Base-by-base conservation (phyloP, 2,329 filamentous ascomycete species). In the Bipolaris oryzae region DNA sequence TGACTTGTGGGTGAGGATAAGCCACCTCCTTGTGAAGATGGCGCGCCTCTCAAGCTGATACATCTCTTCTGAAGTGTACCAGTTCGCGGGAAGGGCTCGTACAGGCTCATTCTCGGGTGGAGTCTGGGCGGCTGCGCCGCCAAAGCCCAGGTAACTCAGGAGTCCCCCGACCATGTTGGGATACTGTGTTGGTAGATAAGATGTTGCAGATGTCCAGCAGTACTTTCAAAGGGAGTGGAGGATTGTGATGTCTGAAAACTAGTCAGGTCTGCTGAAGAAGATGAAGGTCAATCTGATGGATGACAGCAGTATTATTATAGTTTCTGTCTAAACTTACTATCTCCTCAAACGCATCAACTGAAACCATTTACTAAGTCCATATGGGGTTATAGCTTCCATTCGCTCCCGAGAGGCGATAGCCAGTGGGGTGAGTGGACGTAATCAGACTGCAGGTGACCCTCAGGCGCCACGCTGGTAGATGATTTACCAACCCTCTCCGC, bases 11-110 rank as follows among this genome's bases (percentile, higher is more conserved):
- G 84, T 85, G 23, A 81, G 80, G 41, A 85, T 79, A 34, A 83
- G 78, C 84, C 83, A 85, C 64, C 81, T 81, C 62, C 79, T 78
- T 37, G 84, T 86, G 66, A 83, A 82, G 25, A 84, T 77, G 0
- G 80, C 79, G 31, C 82, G 77, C 49, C 76, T 74, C 64, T 84
- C 81, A 4, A 84, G 72, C 33, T 79, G 73, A 53, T 80, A 83
- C 41, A 79, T 72, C 23, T 78, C 75, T 11, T 72, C 73, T 28
- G 76, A 77, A 20, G 72, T 78, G 45, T 72, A 77, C 76, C 76
- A 77, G 50, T 71, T 72, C 7, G 69, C 68, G 35, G 79, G 79
- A 35, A 80, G 72, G 18, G 82, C 77, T 16, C 77, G 73, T 21
- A 77, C 70, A 46, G 78, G 64, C 31, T 60, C 46, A 46, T 62